These are phyloP conservation scores for Diplodia mutila DNA, from an alignment of 2,329 filamentous ascomycete genomes.

Conservation along the genomic window DNA sequence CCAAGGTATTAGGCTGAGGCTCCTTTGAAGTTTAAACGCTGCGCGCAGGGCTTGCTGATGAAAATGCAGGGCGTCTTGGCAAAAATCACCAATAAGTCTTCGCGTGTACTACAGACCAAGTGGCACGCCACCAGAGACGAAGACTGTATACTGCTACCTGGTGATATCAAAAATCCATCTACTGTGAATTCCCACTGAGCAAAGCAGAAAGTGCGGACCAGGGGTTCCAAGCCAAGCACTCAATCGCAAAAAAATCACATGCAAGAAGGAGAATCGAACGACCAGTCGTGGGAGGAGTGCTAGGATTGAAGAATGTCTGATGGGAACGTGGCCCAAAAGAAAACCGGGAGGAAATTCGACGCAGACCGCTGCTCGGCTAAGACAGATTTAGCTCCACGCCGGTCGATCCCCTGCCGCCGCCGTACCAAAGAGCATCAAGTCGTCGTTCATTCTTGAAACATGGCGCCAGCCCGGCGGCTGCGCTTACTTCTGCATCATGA, in stretches of 20 bases:
- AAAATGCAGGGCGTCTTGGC: conserved; percentile 5
- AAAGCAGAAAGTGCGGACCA: conserved; percentile 14
- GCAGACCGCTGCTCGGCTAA: conserved; percentile 14
- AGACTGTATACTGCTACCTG: conserved; percentile 14
- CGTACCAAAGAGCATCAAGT: conserved; percentile 27
- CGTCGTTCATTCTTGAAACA: conserved; percentile 25
- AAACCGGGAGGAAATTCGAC: conserved; percentile 19
- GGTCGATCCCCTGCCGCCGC: conserved; percentile 22
- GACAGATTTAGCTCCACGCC: conserved; percentile 15
- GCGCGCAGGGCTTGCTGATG: background rate
- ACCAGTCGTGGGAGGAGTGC: conserved; percentile 16
- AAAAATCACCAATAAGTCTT: conserved; percentile 11
- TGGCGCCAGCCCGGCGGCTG: conserved; percentile 4
- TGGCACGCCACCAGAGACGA: background rate
- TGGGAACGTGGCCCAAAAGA: conserved; percentile 23
- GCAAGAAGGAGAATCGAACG: conserved; percentile 20
- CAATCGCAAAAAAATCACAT: conserved; percentile 24
- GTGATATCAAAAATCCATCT: conserved; percentile 24
- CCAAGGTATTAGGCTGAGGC: background rate
- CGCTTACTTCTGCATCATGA: conserved; percentile 60
- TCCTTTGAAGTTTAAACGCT: background rate
- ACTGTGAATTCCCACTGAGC: conserved; percentile 22
- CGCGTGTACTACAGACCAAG: conserved; percentile 10
- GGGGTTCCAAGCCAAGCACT: conserved; percentile 10
- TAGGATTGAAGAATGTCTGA: conserved; percentile 25